Conservation (phyloP, 805 yeast genomes). For the Zygotorulaspora sp. region DNA sequence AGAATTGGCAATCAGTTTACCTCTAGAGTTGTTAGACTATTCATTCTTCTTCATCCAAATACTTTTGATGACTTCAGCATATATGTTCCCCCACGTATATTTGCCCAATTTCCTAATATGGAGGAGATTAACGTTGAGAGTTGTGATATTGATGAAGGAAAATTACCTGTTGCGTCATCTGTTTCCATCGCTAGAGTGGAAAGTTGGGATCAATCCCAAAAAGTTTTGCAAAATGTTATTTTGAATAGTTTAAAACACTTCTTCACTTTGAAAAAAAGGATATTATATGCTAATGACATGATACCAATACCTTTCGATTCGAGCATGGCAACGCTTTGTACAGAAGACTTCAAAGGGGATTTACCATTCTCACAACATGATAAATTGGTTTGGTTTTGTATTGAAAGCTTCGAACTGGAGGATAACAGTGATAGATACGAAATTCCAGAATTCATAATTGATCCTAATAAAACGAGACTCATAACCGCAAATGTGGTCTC, state of each 20-base stretch:
- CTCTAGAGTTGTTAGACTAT: conserved; percentile 17
- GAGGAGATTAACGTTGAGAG: conserved; percentile 10
- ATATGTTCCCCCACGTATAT: conserved; percentile 27
- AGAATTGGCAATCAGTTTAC: conserved; percentile 7
- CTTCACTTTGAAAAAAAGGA: conserved; percentile 54
- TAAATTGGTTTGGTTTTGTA: conserved; percentile 79
- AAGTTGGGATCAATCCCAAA: conserved; percentile 28
- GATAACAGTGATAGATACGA: conserved; percentile 10
- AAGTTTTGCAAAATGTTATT: conserved; percentile 34
- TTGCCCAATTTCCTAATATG: conserved; percentile 16
- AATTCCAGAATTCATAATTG: conserved; percentile 51
- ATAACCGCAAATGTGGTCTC: conserved; percentile 58
- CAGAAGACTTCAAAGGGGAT: conserved; percentile 8
- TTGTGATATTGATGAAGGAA: conserved; percentile 2
- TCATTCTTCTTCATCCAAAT: conserved; percentile 26
- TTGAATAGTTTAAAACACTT: conserved; percentile 55
- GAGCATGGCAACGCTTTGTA: conserved; percentile 14
- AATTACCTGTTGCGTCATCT: conserved; percentile 21
- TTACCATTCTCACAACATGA: conserved; percentile 43
- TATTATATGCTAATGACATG: conserved; percentile 60
- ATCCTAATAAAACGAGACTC: conserved; percentile 64
- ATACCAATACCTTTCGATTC: conserved; percentile 74
- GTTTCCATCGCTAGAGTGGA: conserved; percentile 30
- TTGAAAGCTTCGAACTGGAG: conserved; percentile 44
- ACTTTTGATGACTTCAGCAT: conserved; percentile 11